Conservation (phyloP, 768 basidiomycete species). For the Lanmaoa rubissima region DNA sequence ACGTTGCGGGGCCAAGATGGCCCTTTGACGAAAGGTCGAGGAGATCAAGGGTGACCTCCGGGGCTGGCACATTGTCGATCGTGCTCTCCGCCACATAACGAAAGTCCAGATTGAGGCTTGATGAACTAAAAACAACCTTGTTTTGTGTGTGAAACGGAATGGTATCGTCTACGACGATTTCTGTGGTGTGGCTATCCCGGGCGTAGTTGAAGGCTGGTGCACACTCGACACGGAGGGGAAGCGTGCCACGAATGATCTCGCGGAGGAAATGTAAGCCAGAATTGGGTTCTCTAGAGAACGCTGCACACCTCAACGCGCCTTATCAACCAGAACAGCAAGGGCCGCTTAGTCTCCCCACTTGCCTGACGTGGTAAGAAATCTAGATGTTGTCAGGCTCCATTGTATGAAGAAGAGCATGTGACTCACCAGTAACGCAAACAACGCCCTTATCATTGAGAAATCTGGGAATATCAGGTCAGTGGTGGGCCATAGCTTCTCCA, state of each 20-base stretch:
- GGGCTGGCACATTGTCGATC: slow-evolving; percentile 48
- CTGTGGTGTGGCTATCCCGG: slow-evolving; percentile 65
- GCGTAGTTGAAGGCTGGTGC: slow-evolving; percentile 98
- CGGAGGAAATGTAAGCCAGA: background rate
- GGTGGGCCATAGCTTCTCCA: background rate
- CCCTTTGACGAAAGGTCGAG: slow-evolving; percentile 70
- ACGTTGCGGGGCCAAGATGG: slow-evolving; percentile 68
- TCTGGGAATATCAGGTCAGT: slow-evolving; percentile 25
- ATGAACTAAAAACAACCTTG: slow-evolving; percentile 63
- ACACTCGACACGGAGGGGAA: slow-evolving; percentile 84
- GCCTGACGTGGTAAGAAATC: slow-evolving; percentile 78
- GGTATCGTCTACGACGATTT: slow-evolving; percentile 50
- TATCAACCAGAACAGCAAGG: slow-evolving; percentile 80
- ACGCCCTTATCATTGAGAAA: slow-evolving; percentile 90
- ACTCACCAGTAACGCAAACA: slow-evolving; percentile 71
- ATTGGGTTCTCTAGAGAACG: background rate
- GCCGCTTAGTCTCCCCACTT: slow-evolving; percentile 43
- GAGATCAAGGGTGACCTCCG: slow-evolving; percentile 54
- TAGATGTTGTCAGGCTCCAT: slow-evolving; percentile 24
- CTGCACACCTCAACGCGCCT: slow-evolving; percentile 67
- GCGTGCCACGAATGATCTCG: slow-evolving; percentile 76
- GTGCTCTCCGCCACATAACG: slow-evolving; percentile 66
- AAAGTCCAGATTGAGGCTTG: slow-evolving; percentile 64
- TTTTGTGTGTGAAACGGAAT: slow-evolving; percentile 40
- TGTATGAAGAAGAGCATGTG: background rate